Conservation (phyloP, 2,329 filamentous ascomycete genomes). For the Corinectria fuckeliana region DNA sequence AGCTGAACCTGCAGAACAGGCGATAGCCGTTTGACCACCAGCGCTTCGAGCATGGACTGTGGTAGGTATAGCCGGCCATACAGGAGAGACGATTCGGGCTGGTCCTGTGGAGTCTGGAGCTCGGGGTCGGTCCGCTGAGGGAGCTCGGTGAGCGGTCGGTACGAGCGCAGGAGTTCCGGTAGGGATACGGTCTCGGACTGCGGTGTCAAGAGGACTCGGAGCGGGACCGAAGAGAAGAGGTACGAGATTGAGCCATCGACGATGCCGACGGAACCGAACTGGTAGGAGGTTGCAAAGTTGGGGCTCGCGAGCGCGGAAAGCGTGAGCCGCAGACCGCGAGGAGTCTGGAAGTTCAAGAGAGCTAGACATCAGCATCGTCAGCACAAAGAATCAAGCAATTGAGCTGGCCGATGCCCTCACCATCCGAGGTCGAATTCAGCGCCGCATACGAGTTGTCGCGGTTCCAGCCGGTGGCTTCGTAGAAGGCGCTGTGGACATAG, state of each 20-base stretch:
- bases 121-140: slow-evolving; percentile 37
- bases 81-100: slow-evolving; percentile 63
- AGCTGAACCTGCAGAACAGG: slow-evolving; percentile 81
- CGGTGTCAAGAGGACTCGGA: slow-evolving; percentile 68
- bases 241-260: slow-evolving; percentile 98
- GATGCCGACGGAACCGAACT: slow-evolving; percentile 84
- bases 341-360: slow-evolving; percentile 87
- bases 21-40: slow-evolving; percentile 80
- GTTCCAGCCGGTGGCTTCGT: slow-evolving; percentile 86
- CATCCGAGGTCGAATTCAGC: slow-evolving; percentile 82
- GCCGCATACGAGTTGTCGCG: slow-evolving; percentile 90
- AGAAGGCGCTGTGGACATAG: slow-evolving; percentile 91
- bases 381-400: slow-evolving; percentile 18
- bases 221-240: slow-evolving; percentile 86
- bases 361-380: slow-evolving; percentile 54
- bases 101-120: slow-evolving; percentile 34
- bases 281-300: slow-evolving; percentile 94
- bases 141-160: slow-evolving; percentile 77
- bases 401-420: slow-evolving; percentile 50
- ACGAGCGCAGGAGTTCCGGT: slow-evolving; percentile 79
- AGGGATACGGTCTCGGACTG: slow-evolving; percentile 79
- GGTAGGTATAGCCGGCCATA: slow-evolving; percentile 85
- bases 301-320: slow-evolving; percentile 91
- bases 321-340: slow-evolving; percentile 81
- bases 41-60: slow-evolving; percentile 82